Conservation (phyloP, 2,329 filamentous ascomycete genomes). For the Phialophora verrucosa region DNA sequence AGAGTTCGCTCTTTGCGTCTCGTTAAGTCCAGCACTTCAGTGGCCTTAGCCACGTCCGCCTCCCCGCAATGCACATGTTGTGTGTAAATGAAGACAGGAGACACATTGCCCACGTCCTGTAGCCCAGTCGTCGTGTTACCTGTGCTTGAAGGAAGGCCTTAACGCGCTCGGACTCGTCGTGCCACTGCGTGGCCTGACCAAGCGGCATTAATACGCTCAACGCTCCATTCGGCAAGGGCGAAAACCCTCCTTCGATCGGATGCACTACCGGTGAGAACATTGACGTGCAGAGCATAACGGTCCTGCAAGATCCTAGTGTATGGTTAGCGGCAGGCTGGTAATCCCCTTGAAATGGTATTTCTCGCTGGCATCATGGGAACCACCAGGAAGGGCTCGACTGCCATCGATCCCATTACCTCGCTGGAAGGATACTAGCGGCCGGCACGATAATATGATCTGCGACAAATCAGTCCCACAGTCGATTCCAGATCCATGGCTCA, state of each 20-base stretch:
- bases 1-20: background rate
- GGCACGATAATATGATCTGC: background rate
- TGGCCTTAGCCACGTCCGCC: background rate
- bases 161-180: conserved; percentile 11
- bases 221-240: background rate
- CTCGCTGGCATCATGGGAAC: background rate
- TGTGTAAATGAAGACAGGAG: background rate
- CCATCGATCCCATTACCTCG: background rate
- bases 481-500: background rate
- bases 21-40: background rate
- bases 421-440: background rate
- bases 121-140: background rate
- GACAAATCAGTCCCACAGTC: background rate
- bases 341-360: background rate
- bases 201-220: conserved; percentile 14
- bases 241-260: background rate
- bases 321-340: background rate
- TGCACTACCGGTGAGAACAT: background rate
- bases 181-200: conserved; percentile 32
- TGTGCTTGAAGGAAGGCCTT: conserved; percentile 1
- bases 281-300: background rate
- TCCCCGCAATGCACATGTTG: background rate
- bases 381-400: background rate
- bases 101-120: background rate
- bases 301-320: background rate